phyloP scores from a whole-genome alignment of 2,329 filamentous ascomycete species.

The Aspergillus glaucus region DNA sequence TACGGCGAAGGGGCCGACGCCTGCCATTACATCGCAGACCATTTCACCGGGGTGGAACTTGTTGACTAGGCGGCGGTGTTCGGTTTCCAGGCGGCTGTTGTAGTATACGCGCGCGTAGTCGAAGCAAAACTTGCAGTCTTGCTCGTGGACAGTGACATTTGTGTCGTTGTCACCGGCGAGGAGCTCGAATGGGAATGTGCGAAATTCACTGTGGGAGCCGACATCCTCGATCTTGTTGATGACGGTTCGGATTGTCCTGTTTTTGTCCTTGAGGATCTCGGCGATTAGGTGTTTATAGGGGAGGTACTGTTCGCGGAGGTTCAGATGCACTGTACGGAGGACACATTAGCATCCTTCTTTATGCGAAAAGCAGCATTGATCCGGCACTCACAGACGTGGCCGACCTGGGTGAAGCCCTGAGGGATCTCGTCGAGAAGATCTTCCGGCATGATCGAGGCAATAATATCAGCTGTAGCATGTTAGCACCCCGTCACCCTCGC shows the following conservation, averaged over 20 bases:
- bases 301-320: slow-evolving; percentile 74
- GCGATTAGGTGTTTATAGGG: slow-evolving; percentile 84
- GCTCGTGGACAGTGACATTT: slow-evolving; percentile 75
- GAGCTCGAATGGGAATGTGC: slow-evolving; percentile 90
- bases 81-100: slow-evolving; percentile 86
- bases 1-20: slow-evolving; percentile 89
- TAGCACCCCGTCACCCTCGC: not conserved
- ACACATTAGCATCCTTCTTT: slow-evolving; percentile 3
- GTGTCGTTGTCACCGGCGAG: slow-evolving; percentile 75
- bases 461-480: slow-evolving; percentile 63
- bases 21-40: slow-evolving; percentile 94
- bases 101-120: slow-evolving; percentile 97
- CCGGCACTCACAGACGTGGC: slow-evolving; percentile 64
- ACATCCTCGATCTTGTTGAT: slow-evolving; percentile 95
- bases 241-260: slow-evolving; percentile 71
- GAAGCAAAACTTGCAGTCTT: slow-evolving; percentile 80
- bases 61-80: slow-evolving; percentile 73
- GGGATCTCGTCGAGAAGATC: slow-evolving; percentile 75
- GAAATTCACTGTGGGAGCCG: slow-evolving; percentile 74
- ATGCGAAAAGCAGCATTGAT: not conserved
- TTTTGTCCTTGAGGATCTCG: slow-evolving; percentile 83
- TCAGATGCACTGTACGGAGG: slow-evolving; percentile 65
- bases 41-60: slow-evolving; percentile 78
- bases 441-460: slow-evolving; percentile 72
- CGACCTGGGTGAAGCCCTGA: slow-evolving; percentile 78